Conservation (phyloP, 2,329 filamentous ascomycete species). For the Triangularia setosa region DNA sequence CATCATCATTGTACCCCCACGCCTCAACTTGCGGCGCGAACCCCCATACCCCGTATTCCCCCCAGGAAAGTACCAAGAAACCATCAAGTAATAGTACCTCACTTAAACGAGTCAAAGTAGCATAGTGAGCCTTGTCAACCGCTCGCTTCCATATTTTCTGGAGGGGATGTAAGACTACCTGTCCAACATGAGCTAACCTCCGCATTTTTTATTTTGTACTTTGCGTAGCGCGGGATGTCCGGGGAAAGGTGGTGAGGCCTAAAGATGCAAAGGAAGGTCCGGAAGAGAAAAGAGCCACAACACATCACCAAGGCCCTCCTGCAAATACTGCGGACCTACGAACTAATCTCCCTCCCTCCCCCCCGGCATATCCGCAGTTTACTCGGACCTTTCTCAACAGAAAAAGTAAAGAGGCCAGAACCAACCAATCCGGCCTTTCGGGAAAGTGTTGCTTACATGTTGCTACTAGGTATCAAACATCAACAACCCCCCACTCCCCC, state of each 20-base stretch:
- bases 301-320: background rate
- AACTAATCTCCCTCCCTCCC: background rate
- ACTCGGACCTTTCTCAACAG: background rate
- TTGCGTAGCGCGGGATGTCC: background rate
- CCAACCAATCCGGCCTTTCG: background rate
- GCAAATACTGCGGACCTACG: background rate
- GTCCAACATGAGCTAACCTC: background rate
- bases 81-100: background rate
- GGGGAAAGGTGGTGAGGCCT: background rate
- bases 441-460: background rate
- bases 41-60: constrained; percentile 1
- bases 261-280: background rate
- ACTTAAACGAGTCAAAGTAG: background rate
- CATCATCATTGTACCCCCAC: background rate
- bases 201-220: background rate
- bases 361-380: background rate
- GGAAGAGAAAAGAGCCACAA: background rate
- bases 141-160: background rate
- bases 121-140: background rate
- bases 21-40: background rate
- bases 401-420: background rate
- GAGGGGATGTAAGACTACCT: background rate
- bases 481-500: background rate
- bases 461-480: background rate
- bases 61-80: background rate